Evolutionary conservation across 179 eudicot species (phyloP).

Genomic region (Corrigiola litoralis): DNA sequence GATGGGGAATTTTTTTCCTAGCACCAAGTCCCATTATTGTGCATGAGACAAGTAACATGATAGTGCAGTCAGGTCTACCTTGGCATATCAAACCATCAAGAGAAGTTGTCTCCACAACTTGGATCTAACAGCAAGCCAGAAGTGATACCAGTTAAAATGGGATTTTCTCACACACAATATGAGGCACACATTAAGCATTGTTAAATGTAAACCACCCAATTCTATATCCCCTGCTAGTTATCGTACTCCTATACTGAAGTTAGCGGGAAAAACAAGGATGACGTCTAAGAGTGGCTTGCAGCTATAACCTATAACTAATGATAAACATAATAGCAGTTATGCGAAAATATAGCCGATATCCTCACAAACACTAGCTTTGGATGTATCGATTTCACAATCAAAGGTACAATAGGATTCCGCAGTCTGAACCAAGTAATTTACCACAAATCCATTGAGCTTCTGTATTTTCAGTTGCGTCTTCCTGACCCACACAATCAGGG

Average conservation of each 20-base stretch:
- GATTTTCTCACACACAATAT: not conserved
- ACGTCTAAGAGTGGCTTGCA: not conserved
- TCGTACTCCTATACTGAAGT: not conserved
- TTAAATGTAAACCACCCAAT: not conserved
- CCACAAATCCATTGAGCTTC: constrained; percentile 39
- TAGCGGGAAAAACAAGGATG: not conserved
- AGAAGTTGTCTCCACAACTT: not conserved
- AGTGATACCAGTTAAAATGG: not conserved
- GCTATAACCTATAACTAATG: not conserved
- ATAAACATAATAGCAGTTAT: not conserved
- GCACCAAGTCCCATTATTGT: not conserved
- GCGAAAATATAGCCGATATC: too few species aligned
- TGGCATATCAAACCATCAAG: not conserved
- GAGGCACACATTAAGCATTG: not conserved
- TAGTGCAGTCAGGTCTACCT: not conserved
- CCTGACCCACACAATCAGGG: constrained; percentile 28
- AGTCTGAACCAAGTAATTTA: constrained; percentile 11
- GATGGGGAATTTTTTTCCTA: not conserved
- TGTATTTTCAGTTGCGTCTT: constrained; percentile 24
- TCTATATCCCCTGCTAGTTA: not conserved
- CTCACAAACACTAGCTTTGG: too few species aligned
- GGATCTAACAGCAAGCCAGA: not conserved
- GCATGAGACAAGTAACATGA: not conserved
- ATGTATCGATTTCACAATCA: not conserved
- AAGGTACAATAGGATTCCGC: not conserved